These are phyloP conservation scores for Kwoniella sp. DNA, from an alignment of 768 basidiomycete genomes.

Conservation along the genomic window DNA sequence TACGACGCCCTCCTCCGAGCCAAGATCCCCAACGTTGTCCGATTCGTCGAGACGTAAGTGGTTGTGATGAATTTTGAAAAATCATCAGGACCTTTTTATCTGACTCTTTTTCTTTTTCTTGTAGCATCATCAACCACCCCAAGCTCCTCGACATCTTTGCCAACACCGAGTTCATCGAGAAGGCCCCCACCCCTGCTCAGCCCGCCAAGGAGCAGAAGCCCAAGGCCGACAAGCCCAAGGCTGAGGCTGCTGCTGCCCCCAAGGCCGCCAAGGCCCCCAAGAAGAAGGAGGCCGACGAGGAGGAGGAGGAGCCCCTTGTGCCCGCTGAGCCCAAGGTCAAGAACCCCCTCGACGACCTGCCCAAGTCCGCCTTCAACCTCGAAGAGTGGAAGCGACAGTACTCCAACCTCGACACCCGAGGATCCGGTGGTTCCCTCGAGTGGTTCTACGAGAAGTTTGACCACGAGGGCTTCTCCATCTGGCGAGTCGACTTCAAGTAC, in stretches of 20 bases:
- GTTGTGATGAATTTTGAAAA: background rate
- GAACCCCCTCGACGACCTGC: slow-evolving; percentile 91
- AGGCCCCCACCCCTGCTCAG: slow-evolving; percentile 68
- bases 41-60: slow-evolving; percentile 74
- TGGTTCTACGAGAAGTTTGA: slow-evolving; percentile 99
- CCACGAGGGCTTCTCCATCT: slow-evolving; percentile 82
- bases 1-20: slow-evolving; percentile 70
- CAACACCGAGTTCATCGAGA: slow-evolving; percentile 66
- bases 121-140: slow-evolving; percentile 74
- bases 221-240: slow-evolving; percentile 42
- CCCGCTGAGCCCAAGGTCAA: slow-evolving; percentile 85
- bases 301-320: slow-evolving; percentile 74
- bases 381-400: slow-evolving; percentile 97
- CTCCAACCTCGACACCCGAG: slow-evolving; percentile 94
- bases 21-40: slow-evolving; percentile 74
- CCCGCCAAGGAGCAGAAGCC: slow-evolving; percentile 68
- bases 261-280: slow-evolving; percentile 55
- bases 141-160: slow-evolving; percentile 70
- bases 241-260: slow-evolving; percentile 36
- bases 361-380: slow-evolving; percentile 60
- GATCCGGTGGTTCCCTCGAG: slow-evolving; percentile 73
- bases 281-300: slow-evolving; percentile 59
- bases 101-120: background rate
- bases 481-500: slow-evolving; percentile 97
- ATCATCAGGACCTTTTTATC: background rate